Conservation (phyloP, 768 basidiomycete species). For the Suillus americanus region DNA sequence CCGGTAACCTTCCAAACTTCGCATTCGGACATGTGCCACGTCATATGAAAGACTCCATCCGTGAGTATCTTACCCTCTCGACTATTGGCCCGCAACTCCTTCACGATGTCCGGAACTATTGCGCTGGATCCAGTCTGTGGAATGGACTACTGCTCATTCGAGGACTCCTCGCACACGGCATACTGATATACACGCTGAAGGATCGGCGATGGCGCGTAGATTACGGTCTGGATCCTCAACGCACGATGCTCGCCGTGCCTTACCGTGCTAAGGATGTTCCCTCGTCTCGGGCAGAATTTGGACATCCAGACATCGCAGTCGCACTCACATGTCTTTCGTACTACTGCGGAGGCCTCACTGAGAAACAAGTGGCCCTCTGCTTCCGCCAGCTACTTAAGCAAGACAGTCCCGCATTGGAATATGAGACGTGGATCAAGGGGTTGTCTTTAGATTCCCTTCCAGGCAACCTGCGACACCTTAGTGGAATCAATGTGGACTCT, state of each 20-base stretch:
- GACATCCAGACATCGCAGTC: constrained; percentile 50
- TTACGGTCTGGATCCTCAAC: constrained; percentile 43
- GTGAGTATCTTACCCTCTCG: constrained; percentile 23
- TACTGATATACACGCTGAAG: constrained; percentile 38
- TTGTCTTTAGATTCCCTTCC: constrained; percentile 25
- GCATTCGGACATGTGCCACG: constrained; percentile 19
- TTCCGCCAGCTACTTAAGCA: constrained; percentile 39
- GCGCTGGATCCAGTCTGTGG: constrained; percentile 28
- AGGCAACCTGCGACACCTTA: constrained; percentile 26
- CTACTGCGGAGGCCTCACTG: constrained; percentile 46
- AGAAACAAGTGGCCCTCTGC: constrained; percentile 35
- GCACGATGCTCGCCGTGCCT: constrained; percentile 50
- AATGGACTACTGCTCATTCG: constrained; percentile 41
- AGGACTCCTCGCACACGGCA: constrained; percentile 42
- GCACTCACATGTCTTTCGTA: constrained; percentile 47
- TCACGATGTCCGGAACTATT: constrained; percentile 13
- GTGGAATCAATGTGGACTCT: constrained; percentile 44
- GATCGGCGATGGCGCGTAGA: constrained; percentile 51
- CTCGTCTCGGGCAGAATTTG: constrained; percentile 46
- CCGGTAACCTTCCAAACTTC: constrained; percentile 16
- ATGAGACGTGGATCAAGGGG: constrained; percentile 38
- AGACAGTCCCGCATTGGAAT: constrained; percentile 42
- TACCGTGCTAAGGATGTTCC: constrained; percentile 56
- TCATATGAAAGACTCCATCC: constrained; percentile 17
- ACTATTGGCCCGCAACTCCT: constrained; percentile 5